A percentile compares a stretch with the other conserved stretches of the same genome.
These are phyloP conservation scores for Evernia prunastri DNA, from an alignment of 495 filamentous ascomycete genomes.

Conservation along the genomic window DNA sequence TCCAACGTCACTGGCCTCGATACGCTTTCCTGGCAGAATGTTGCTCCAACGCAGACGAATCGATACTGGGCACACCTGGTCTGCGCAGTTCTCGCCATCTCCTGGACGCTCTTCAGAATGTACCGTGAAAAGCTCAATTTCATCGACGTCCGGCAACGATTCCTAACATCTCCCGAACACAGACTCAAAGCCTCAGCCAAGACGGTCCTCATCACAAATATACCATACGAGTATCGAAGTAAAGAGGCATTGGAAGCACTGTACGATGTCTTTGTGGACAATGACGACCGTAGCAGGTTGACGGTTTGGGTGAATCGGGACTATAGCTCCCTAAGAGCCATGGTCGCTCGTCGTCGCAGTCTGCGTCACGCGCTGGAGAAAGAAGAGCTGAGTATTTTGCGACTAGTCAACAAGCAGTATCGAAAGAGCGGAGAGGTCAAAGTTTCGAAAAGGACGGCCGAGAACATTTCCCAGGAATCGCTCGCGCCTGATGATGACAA, in stretches of 20 bases:
- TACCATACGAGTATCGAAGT: conserved; percentile 26
- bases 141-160: conserved; percentile 27
- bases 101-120: conserved; percentile 25
- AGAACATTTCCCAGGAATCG: conserved; percentile 16
- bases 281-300: conserved; percentile 26
- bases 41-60: conserved; percentile 22
- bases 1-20: conserved; percentile 26
- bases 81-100: conserved; percentile 24
- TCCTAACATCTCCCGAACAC: conserved; percentile 28
- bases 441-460: conserved; percentile 3
- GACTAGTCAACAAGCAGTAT: conserved; percentile 21
- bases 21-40: conserved; percentile 27
- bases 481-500: conserved; percentile 12
- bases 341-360: conserved; percentile 24
- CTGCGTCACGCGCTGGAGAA: conserved; percentile 27
- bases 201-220: conserved; percentile 28
- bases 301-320: conserved; percentile 27
- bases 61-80: conserved; percentile 27
- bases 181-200: conserved; percentile 27
- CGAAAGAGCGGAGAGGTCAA: conserved; percentile 15
- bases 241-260: conserved; percentile 28
- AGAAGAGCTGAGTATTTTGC: conserved; percentile 23
- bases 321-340: conserved; percentile 21
- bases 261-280: conserved; percentile 29
- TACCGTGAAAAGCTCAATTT: conserved; percentile 28